These are phyloP conservation scores for Hippophae tibetana DNA, from an alignment of 306 rosid species.

Conservation along the genomic window DNA sequence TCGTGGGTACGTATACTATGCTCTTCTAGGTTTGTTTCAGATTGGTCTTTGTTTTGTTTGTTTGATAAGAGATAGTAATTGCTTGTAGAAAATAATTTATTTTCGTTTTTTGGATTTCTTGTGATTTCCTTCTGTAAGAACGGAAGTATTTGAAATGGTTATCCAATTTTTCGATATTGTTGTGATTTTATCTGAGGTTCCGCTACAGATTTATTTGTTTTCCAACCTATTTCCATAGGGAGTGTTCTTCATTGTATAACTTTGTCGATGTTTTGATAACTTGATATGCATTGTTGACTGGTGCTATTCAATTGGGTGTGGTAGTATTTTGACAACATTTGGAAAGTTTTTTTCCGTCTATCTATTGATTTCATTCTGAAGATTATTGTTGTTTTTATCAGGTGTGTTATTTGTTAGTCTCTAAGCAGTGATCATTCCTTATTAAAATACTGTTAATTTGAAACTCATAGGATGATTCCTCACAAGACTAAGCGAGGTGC, in stretches of 20 bases:
- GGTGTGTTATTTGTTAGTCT: no score
- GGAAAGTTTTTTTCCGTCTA: no score
- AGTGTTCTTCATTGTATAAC: background rate
- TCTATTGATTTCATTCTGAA: no score
- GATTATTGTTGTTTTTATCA: no score
- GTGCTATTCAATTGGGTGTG: no score
- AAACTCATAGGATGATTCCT: constrained; percentile 41
- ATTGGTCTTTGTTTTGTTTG: background rate
- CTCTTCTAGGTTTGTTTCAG: background rate
- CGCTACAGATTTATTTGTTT: background rate
- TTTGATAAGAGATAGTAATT: no score
- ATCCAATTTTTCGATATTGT: background rate
- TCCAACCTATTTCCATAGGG: background rate
- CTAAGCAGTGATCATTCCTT: no score
- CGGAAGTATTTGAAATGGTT: background rate
- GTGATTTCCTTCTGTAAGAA: no score
- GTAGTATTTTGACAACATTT: no score
- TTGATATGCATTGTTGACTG: no score
- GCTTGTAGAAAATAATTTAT: no score
- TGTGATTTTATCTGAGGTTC: background rate
- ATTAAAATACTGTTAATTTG: background rate
- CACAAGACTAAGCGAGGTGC: constrained; percentile 63
- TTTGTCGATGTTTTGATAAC: background rate
- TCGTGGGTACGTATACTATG: constrained; percentile 43
- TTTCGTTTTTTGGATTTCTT: no score